phyloP scores from a whole-genome alignment of 1,284 basidiomycete genomes.

The Tylopilus orsonianus region DNA sequence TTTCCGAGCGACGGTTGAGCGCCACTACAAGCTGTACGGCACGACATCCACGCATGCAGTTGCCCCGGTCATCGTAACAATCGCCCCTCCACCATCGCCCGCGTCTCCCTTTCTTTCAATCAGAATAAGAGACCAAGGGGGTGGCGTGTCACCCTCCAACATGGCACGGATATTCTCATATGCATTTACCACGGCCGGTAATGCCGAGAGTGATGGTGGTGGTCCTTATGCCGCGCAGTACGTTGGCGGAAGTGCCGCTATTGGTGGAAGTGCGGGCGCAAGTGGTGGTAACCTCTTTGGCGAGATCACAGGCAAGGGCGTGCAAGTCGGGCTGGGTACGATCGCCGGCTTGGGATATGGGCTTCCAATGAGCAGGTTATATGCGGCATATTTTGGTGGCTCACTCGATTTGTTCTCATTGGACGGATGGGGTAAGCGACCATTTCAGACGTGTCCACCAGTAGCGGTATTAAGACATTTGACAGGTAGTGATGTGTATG shows the following conservation, averaged over 20 bases:
- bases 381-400: slow-evolving; percentile 80
- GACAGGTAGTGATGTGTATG: slow-evolving; percentile 71
- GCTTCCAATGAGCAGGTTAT: slow-evolving; percentile 81
- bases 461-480: slow-evolving; percentile 2
- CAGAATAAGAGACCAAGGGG: slow-evolving; percentile 83
- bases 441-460: neutral
- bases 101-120: slow-evolving; percentile 63
- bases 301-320: slow-evolving; percentile 72
- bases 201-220: slow-evolving; percentile 46
- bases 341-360: slow-evolving; percentile 78
- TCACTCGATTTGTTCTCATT: slow-evolving; percentile 74
- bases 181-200: slow-evolving; percentile 76
- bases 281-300: slow-evolving; percentile 63
- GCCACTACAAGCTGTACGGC: slow-evolving; percentile 49
- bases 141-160: slow-evolving; percentile 75
- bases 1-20: slow-evolving; percentile 87
- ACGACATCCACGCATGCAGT: slow-evolving; percentile 39
- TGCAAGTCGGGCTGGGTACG: slow-evolving; percentile 69
- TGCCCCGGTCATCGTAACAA: slow-evolving; percentile 71
- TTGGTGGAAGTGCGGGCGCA: slow-evolving; percentile 46
- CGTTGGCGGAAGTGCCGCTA: slow-evolving; percentile 65
- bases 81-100: slow-evolving; percentile 55
- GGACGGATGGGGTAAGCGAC: slow-evolving; percentile 73
- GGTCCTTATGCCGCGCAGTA: slow-evolving; percentile 75
- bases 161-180: slow-evolving; percentile 85